Evolutionary conservation across 768 basidiomycete genomes (phyloP).

Genomic region (Goffeauzyma gilvescens): DNA sequence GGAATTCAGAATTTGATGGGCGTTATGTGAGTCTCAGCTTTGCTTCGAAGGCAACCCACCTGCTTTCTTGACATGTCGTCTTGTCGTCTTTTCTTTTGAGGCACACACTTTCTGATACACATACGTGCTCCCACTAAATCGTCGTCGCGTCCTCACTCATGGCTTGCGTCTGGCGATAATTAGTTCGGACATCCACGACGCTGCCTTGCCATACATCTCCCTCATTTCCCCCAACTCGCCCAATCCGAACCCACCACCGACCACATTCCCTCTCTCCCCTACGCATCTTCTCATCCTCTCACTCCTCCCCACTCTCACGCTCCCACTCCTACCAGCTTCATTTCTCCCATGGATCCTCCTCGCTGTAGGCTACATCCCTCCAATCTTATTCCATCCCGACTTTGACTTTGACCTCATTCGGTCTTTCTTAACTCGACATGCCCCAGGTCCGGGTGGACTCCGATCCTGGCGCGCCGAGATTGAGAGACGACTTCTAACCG

Average conservation of each 20-base stretch:
- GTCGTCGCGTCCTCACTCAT: neutral
- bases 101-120: neutral
- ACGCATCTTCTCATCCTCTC: conserved; percentile 23
- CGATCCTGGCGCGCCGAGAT: conserved; percentile 8
- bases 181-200: conserved; percentile 12
- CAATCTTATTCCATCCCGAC: conserved; percentile 27
- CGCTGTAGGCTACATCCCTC: conserved; percentile 20
- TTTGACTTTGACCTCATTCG: conserved; percentile 24
- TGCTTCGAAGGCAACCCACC: neutral
- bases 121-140: neutral
- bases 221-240: conserved; percentile 4
- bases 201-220: conserved; percentile 8
- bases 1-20: conserved; percentile 87
- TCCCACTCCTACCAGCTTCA: conserved; percentile 26
- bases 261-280: conserved; percentile 22
- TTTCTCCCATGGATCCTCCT: conserved; percentile 23
- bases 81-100: neutral
- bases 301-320: conserved; percentile 21
- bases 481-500: conserved; percentile 19
- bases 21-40: conserved; percentile 40
- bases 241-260: conserved; percentile 8
- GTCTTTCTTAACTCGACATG: conserved; percentile 25
- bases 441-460: conserved; percentile 8
- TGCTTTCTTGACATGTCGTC: neutral
- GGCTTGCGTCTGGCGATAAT: neutral